Evolutionary conservation across 228 moss, liverwort and hornwort species (phyloP).

Genomic region (Sphagnum magellanicum): DNA sequence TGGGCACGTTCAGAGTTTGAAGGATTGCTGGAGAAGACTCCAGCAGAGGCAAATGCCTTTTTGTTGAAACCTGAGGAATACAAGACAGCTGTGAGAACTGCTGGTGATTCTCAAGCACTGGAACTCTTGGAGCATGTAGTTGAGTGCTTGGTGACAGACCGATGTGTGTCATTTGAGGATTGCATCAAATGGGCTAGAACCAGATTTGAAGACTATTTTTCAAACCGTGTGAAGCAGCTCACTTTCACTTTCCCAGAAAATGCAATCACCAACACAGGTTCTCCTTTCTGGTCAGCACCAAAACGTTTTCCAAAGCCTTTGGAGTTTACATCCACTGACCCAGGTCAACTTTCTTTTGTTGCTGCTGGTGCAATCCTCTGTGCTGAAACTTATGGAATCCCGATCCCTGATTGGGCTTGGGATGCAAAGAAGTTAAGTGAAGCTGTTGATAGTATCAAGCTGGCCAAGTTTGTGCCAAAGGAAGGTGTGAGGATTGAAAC

Average conservation of each 20-base stretch:
- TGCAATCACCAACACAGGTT: constrained; percentile 68
- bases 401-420: constrained; percentile 72
- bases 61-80: constrained; percentile 77
- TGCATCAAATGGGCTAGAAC: constrained; percentile 75
- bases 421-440: constrained; percentile 63
- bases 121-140: constrained; percentile 88
- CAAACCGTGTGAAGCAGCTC: constrained; percentile 89
- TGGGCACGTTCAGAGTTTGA: constrained; percentile 99
- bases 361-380: constrained; percentile 81
- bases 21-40: constrained; percentile 82
- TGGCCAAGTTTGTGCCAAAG: constrained; percentile 68
- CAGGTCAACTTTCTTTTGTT: constrained; percentile 71
- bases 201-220: constrained; percentile 84
- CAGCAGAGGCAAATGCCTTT: constrained; percentile 78
- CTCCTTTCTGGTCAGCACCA: constrained; percentile 96
- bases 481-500: constrained; percentile 87
- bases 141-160: constrained; percentile 80
- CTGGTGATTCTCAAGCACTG: constrained; percentile 87
- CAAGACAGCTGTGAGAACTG: constrained; percentile 57
- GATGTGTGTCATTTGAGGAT: constrained; percentile 67
- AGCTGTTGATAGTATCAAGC: constrained; percentile 53
- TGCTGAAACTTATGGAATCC: constrained; percentile 68
- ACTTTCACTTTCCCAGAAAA: constrained; percentile 93
- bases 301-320: constrained; percentile 93
- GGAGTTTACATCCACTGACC: constrained; percentile 66